phyloP scores from a whole-genome alignment of 495 filamentous ascomycete species.

The Penicillium psychrofluorescens region DNA sequence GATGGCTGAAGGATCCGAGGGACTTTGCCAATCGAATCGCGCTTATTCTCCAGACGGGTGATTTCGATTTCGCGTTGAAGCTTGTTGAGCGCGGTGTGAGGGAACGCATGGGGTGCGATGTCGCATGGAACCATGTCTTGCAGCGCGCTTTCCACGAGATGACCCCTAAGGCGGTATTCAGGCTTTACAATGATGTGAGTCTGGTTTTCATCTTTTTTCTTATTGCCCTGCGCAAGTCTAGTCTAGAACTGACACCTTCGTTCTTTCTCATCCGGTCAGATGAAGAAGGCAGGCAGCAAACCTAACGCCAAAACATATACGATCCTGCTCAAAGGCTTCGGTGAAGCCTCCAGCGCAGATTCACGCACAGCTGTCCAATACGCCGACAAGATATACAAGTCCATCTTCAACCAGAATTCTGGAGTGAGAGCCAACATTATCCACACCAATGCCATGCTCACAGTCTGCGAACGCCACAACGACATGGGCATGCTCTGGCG shows the following conservation, averaged over 20 bases:
- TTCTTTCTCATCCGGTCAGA: constrained; percentile 39
- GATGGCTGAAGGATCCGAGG: constrained; percentile 58
- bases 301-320: constrained; percentile 77
- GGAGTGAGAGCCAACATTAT: constrained; percentile 59
- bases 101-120: constrained; percentile 54
- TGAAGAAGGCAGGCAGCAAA: constrained; percentile 81
- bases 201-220: neutral
- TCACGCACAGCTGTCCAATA: constrained; percentile 44
- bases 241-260: neutral
- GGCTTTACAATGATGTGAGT: constrained; percentile 76
- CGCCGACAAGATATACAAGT: constrained; percentile 64
- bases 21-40: constrained; percentile 57
- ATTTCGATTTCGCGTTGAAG: constrained; percentile 54
- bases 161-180: constrained; percentile 54
- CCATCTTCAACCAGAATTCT: constrained; percentile 52
- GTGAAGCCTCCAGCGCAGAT: constrained; percentile 35
- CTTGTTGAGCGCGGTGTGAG: constrained; percentile 53
- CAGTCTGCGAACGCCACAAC: constrained; percentile 60
- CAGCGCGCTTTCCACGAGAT: constrained; percentile 47
- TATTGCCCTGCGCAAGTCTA: neutral
- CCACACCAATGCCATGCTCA: constrained; percentile 80
- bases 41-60: constrained; percentile 42
- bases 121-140: constrained; percentile 84
- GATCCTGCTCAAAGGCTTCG: constrained; percentile 70
- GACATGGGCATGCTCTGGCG: constrained; percentile 72